These are phyloP conservation scores for Porcisia deanei DNA, from an alignment of 208 protist species.

Conservation along the genomic window DNA sequence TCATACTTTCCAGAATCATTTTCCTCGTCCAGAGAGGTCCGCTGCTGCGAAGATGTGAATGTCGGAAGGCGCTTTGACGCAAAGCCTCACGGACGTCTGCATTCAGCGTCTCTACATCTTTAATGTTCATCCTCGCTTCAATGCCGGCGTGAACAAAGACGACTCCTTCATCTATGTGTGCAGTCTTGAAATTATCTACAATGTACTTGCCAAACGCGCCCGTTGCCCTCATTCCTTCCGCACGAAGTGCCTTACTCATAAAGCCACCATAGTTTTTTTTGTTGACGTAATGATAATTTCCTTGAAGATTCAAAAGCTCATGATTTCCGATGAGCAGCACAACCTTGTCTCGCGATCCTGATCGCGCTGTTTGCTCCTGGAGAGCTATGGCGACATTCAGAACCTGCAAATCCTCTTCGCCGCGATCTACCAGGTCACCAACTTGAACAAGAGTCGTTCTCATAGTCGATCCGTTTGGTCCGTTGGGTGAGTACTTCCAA, in stretches of 20 bases:
- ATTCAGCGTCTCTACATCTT: constrained; percentile 42
- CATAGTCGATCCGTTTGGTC: constrained; percentile 14
- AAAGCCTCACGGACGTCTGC: constrained; percentile 41
- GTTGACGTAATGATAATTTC: constrained; percentile 72
- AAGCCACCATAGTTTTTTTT: constrained; percentile 53
- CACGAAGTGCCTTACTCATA: constrained; percentile 42
- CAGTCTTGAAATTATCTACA: constrained; percentile 55
- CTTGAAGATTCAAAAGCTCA: constrained; percentile 84
- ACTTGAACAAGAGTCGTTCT: constrained; percentile 74
- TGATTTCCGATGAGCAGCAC: constrained; percentile 86
- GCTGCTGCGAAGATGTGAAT: constrained; percentile 41
- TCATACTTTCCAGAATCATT: constrained; percentile 65
- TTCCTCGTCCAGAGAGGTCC: constrained; percentile 77
- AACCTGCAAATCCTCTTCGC: constrained; percentile 50
- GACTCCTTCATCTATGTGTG: constrained; percentile 47
- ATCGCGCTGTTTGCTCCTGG: constrained; percentile 37
- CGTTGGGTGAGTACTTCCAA: constrained; percentile 21
- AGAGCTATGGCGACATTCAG: constrained; percentile 57
- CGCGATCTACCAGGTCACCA: constrained; percentile 85
- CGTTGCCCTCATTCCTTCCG: constrained; percentile 38
- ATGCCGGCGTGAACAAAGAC: constrained; percentile 82
- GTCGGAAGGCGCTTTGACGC: constrained; percentile 27
- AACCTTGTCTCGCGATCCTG: constrained; percentile 42
- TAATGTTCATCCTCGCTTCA: constrained; percentile 30
- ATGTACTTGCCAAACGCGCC: constrained; percentile 70